Percentiles rank a stretch among this genome's conserved stretches.
These are phyloP conservation scores for Saraca asoca DNA, from an alignment of 331 rosid species.

Conservation along the genomic window DNA sequence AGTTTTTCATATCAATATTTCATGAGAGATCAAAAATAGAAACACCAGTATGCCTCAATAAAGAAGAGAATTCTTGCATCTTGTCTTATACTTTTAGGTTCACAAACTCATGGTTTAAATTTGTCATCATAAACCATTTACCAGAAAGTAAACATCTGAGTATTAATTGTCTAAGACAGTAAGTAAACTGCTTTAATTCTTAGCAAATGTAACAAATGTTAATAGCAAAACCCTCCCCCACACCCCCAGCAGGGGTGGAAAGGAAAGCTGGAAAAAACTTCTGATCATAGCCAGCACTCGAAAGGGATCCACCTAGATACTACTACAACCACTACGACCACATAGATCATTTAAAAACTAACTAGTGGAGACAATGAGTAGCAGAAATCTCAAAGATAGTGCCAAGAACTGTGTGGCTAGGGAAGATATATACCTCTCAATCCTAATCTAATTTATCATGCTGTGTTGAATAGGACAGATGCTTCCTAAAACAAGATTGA, in stretches of 20 bases:
- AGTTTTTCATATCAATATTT: conserved; percentile 10
- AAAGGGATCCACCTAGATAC: neutral
- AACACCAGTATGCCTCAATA: conserved; percentile 6
- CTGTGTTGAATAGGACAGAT: too few species aligned
- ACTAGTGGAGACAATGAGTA: neutral
- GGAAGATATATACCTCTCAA: neutral
- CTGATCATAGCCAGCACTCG: too few species aligned
- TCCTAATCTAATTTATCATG: neutral
- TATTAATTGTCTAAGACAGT: neutral
- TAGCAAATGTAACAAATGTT: neutral
- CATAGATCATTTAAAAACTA: neutral
- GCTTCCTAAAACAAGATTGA: conserved; percentile 5
- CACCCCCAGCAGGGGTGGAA: too few species aligned
- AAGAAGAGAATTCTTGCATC: neutral
- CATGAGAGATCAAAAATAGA: neutral
- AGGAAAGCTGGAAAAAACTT: neutral
- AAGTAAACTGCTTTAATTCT: neutral
- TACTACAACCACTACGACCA: neutral
- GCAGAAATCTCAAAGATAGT: conserved; percentile 7
- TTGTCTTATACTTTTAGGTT: neutral
- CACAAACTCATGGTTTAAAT: neutral
- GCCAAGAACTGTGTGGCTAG: neutral
- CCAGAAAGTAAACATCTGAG: neutral
- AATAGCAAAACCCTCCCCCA: neutral
- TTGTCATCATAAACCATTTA: neutral